phyloP scores from a whole-genome alignment of 371 early-diverging fungal genomes.

The Globomyces sp. region DNA sequence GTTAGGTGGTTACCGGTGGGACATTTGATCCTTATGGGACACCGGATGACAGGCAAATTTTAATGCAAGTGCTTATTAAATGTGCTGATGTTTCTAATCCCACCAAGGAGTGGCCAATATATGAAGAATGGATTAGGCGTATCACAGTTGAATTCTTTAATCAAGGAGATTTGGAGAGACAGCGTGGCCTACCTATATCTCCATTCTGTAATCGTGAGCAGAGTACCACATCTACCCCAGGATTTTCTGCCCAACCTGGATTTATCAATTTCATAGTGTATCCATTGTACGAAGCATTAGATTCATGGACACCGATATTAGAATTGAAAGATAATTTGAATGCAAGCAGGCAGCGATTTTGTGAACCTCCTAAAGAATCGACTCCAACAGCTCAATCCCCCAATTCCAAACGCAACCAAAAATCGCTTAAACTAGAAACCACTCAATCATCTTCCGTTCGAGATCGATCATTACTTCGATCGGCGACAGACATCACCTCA shows the following conservation, averaged over 20 bases:
- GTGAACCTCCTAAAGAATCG: not conserved
- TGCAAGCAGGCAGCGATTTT: conserved; percentile 3
- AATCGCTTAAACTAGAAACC: too few species aligned
- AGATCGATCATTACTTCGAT: too few species aligned
- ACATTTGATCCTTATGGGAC: conserved; percentile 41
- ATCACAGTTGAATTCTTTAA: conserved; percentile 50
- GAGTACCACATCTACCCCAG: conserved; percentile 27
- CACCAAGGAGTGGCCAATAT: conserved; percentile 48
- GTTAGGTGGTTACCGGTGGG: conserved; percentile 21
- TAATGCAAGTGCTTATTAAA: conserved; percentile 56
- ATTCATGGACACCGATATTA: conserved; percentile 27
- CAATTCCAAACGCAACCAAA: too few species aligned
- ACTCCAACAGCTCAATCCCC: too few species aligned
- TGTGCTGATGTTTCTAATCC: conserved; percentile 57
- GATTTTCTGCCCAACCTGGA: conserved; percentile 38
- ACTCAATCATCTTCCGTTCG: too few species aligned
- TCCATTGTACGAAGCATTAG: conserved; percentile 50
- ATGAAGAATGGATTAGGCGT: conserved; percentile 46
- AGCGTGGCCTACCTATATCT: conserved; percentile 43
- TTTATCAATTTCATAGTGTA: conserved; percentile 55
- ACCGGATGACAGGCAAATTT: conserved; percentile 43
- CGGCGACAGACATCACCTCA: too few species aligned
- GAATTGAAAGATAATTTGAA: conserved; percentile 10
- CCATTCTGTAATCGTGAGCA: conserved; percentile 46
- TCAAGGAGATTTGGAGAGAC: conserved; percentile 54